Conservation (phyloP, 345 rosid genomes). For the Pseudoturritis turrita region DNA sequence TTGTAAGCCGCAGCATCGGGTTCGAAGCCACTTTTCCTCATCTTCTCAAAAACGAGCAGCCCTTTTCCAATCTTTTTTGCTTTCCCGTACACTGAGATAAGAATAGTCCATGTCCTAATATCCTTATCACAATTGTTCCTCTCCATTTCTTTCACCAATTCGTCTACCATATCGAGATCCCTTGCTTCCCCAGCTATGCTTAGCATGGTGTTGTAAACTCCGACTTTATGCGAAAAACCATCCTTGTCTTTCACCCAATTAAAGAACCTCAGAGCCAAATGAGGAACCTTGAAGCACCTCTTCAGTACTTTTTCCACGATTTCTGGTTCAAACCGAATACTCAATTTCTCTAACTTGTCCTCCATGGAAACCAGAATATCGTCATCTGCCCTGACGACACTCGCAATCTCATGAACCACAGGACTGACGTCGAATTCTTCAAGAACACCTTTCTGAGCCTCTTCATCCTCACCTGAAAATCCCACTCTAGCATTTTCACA, state of each 20-base stretch:
- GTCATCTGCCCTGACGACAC: constrained; percentile 43
- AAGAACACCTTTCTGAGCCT: neutral
- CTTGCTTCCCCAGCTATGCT: constrained; percentile 57
- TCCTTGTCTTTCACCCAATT: constrained; percentile 58
- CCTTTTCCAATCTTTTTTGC: constrained; percentile 61
- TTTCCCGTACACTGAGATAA: constrained; percentile 57
- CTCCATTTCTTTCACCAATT: constrained; percentile 65
- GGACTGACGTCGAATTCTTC: constrained; percentile 44
- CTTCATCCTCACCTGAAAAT: constrained; percentile 1
- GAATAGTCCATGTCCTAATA: constrained; percentile 68
- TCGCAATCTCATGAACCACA: constrained; percentile 49
- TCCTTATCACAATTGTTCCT: constrained; percentile 44
- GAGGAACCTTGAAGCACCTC: constrained; percentile 76
- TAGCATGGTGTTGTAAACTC: constrained; percentile 56
- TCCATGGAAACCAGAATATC: constrained; percentile 44
- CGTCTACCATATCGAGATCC: constrained; percentile 44
- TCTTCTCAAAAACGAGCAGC: constrained; percentile 50
- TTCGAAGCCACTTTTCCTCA: constrained; percentile 53
- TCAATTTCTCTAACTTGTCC: constrained; percentile 47
- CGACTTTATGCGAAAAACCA: constrained; percentile 44
- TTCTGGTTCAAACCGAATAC: constrained; percentile 42
- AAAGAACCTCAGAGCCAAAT: constrained; percentile 64
- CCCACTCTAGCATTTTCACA: constrained; percentile 42
- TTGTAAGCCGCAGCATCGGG: constrained; percentile 49
- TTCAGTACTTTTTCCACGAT: constrained; percentile 73